Evolutionary conservation across 2,329 filamentous ascomycete genomes (phyloP).

Genomic region (Claviceps capensis): DNA sequence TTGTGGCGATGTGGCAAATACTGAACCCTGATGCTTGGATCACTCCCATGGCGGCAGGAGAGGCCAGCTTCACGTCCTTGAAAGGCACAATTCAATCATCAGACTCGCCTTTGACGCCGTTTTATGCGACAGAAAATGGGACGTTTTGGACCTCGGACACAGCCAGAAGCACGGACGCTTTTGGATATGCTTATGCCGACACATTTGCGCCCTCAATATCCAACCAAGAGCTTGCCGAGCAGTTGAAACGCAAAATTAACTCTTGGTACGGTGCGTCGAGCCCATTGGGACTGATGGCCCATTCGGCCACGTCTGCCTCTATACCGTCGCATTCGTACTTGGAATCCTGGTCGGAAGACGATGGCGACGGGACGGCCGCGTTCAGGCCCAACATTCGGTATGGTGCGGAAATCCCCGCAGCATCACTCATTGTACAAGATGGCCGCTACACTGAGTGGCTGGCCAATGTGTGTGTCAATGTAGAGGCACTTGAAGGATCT

Average conservation of each 20-base stretch:
- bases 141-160: slow-evolving; percentile 55
- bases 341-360: not conserved
- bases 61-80: slow-evolving; percentile 46
- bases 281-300: slow-evolving; percentile 11
- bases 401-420: slow-evolving; percentile 11
- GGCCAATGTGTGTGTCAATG: slow-evolving; percentile 49
- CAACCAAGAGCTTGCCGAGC: slow-evolving; percentile 16
- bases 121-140: slow-evolving; percentile 42
- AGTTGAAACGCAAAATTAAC: slow-evolving; percentile 37
- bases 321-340: not conserved
- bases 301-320: not conserved
- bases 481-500: slow-evolving; percentile 44
- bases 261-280: slow-evolving; percentile 23
- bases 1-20: slow-evolving; percentile 65
- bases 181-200: slow-evolving; percentile 68
- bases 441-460: slow-evolving; percentile 49
- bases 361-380: not conserved
- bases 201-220: slow-evolving; percentile 18
- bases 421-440: slow-evolving; percentile 21
- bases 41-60: slow-evolving; percentile 36
- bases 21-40: slow-evolving; percentile 58
- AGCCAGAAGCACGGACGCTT: slow-evolving; percentile 42
- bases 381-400: slow-evolving; percentile 15
- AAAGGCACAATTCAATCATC: slow-evolving; percentile 39
- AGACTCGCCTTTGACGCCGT: slow-evolving; percentile 50